phyloP scores from a whole-genome alignment of 2,329 filamentous ascomycete species.

The Fusarium kyushuense region DNA sequence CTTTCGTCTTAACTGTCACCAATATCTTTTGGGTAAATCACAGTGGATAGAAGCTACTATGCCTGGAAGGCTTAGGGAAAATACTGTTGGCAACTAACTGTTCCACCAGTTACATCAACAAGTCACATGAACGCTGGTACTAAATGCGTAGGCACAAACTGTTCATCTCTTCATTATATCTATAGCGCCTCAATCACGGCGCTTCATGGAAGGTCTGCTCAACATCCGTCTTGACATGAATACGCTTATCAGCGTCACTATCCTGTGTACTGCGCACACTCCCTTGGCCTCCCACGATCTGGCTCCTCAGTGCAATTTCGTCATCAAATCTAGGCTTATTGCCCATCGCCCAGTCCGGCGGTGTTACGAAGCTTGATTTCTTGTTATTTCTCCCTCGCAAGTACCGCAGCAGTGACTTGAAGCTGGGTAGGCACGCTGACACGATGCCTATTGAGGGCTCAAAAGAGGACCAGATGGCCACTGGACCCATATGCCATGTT shows the following conservation, averaged over 20 bases:
- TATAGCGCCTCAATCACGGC: not conserved
- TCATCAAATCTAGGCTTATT: constrained; percentile 5
- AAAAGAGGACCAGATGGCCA: constrained; percentile 25
- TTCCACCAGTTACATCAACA: not conserved
- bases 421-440: constrained; percentile 20
- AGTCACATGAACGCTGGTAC: too few species aligned
- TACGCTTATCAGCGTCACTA: constrained; percentile 6
- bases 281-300: constrained; percentile 6
- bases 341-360: not conserved
- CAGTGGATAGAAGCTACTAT: not conserved
- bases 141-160: not conserved
- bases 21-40: not conserved
- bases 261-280: constrained; percentile 8
- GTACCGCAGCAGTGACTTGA: constrained; percentile 12
- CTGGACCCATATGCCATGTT: constrained; percentile 22
- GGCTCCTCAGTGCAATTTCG: constrained; percentile 20
- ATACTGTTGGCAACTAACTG: fast-evolving
- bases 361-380: not conserved
- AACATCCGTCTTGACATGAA: constrained; percentile 23
- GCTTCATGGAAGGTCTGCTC: constrained; percentile 15
- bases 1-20: not conserved
- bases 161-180: not conserved
- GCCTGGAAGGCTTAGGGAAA: not conserved
- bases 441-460: constrained; percentile 25
- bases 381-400: not conserved